Conservation (phyloP, 129 eudicot species). For the Mikania micrantha region DNA sequence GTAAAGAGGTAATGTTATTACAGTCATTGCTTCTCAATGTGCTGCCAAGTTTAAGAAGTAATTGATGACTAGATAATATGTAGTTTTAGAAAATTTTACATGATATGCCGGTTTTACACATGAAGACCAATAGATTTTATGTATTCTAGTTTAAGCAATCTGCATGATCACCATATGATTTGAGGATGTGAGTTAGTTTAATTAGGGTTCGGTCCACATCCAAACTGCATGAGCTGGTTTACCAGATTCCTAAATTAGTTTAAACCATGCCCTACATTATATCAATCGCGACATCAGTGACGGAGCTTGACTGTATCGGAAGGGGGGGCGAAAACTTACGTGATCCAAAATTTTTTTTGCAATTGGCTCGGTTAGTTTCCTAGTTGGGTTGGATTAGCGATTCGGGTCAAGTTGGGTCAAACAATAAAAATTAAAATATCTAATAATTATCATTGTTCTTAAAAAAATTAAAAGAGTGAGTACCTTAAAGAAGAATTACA, state of each 20-base stretch:
- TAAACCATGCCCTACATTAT: neutral
- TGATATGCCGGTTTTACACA: neutral
- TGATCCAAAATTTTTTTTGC: too few species aligned
- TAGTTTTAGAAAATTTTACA: neutral
- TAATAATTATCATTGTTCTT: too few species aligned
- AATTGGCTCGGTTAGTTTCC: too few species aligned
- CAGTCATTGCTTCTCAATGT: neutral
- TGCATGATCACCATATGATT: neutral
- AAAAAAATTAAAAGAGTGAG: too few species aligned
- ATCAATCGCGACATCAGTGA: neutral
- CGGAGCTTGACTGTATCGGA: too few species aligned
- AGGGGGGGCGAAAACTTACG: too few species aligned
- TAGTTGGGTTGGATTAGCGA: too few species aligned
- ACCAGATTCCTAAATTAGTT: neutral
- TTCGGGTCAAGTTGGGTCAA: too few species aligned
- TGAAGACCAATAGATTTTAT: neutral
- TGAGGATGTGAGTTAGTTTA: neutral
- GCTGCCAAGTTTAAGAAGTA: too few species aligned
- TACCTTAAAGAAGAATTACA: too few species aligned
- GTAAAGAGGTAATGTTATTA: slow-evolving; percentile 47
- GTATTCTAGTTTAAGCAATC: slow-evolving; percentile 2
- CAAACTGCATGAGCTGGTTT: neutral
- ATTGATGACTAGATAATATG: too few species aligned
- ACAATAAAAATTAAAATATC: too few species aligned
- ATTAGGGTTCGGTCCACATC: neutral